These are phyloP conservation scores for Euptelea pleiosperma DNA, from an alignment of 164 flowering plant species.

Conservation along the genomic window DNA sequence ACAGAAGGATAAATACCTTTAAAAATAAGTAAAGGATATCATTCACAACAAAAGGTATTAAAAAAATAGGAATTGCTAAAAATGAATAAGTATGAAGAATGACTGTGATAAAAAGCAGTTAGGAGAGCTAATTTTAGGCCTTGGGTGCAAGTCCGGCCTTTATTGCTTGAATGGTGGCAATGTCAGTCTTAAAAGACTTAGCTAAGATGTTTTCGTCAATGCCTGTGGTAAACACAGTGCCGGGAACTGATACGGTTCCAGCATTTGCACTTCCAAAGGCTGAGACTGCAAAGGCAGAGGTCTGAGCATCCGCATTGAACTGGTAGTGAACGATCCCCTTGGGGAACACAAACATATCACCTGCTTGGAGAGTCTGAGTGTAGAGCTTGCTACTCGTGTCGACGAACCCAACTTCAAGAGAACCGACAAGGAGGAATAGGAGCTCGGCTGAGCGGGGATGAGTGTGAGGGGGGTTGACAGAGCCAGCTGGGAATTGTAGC, in stretches of 20 bases:
- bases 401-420: conserved; percentile 30
- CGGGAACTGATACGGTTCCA: no score
- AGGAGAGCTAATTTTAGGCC: not conserved
- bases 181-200: no score
- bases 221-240: not conserved
- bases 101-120: no score
- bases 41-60: no score
- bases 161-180: not conserved
- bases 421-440: conserved; percentile 8
- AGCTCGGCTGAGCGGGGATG: conserved; percentile 17
- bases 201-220: not conserved
- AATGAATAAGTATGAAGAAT: no score
- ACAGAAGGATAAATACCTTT: no score
- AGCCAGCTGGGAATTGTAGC: conserved; percentile 2
- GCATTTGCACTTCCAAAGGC: no score
- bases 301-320: not conserved
- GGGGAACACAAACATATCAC: conserved; percentile 33
- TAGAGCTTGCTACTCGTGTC: conserved; percentile 29
- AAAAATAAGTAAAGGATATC: no score
- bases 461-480: conserved; percentile 13
- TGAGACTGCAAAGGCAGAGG: not conserved
- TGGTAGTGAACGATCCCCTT: not conserved
- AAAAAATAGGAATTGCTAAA: no score
- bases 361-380: conserved; percentile 24
- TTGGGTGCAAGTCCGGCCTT: not conserved